These are phyloP conservation scores for Fusarium sambucinum DNA, from an alignment of 2,329 filamentous ascomycete genomes.

Conservation along the genomic window DNA sequence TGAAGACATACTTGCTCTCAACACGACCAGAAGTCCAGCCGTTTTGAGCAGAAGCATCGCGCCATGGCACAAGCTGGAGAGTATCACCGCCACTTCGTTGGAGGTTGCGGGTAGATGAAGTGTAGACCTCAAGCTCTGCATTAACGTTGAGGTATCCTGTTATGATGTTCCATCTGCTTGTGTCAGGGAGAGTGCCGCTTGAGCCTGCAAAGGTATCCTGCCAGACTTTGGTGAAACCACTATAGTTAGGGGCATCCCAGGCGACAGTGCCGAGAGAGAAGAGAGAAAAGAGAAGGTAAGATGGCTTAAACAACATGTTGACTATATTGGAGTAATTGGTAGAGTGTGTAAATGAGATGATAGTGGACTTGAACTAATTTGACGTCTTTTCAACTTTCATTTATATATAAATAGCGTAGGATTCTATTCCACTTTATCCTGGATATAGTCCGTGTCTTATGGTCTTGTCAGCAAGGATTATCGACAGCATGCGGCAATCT, in stretches of 20 bases:
- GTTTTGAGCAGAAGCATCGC: constrained; percentile 48
- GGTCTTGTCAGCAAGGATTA: neutral
- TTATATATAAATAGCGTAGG: neutral
- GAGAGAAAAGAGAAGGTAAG: neutral
- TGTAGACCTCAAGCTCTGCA: constrained; percentile 62
- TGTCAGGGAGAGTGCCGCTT: constrained; percentile 53
- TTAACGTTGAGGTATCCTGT: constrained; percentile 58
- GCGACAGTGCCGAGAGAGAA: constrained; percentile 5
- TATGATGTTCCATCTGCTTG: constrained; percentile 60
- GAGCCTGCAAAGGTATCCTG: constrained; percentile 59
- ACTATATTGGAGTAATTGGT: neutral
- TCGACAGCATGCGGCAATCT: neutral
- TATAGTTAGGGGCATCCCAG: constrained; percentile 52
- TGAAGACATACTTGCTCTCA: constrained; percentile 61
- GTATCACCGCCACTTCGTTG: constrained; percentile 64
- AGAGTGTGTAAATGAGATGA: neutral
- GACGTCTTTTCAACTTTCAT: neutral
- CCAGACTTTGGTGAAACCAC: constrained; percentile 59
- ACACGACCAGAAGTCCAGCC: constrained; percentile 64
- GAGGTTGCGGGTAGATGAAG: constrained; percentile 57
- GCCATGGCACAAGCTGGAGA: constrained; percentile 63
- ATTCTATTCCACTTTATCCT: no score
- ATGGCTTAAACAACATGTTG: constrained; percentile 20
- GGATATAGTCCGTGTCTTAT: neutral
- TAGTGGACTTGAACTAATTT: neutral